Evolutionary conservation across 1,139 yeast genomes (phyloP), one percentile per base, ranked within the genome.

Genomic region (Eremothecium gossypii): DNA sequence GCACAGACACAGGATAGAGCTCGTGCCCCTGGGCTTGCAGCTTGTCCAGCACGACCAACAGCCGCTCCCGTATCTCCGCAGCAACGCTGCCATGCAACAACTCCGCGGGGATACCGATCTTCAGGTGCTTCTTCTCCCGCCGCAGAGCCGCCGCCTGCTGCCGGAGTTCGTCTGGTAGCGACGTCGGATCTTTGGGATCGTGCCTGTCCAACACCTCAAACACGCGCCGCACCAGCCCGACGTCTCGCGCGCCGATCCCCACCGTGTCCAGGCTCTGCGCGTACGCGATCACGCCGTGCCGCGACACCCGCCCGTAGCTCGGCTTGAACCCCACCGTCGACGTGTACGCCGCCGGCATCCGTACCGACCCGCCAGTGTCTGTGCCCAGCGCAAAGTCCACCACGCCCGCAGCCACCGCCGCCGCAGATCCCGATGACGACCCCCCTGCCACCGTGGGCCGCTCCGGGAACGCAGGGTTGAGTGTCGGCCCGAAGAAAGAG

Each of bases 181-280:
- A 74, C 0, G 98, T 89, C 2, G 96, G 95, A 60, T 93, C 99
- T 41, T 77, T 76, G 0, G 61, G 54, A 59, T 93, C 98, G 51
- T 69, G 63, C 33, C 64, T 53, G 57, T 87, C 79, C 41, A 91
- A 55, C 0, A 73, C 68, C 1, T 61, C 47, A 55, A 72, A 89
- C 1, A 81, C 85, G 12, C 61, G 58, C 35, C 62, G 57, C 1
- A 83, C 51, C 0, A 65, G 55, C 0, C 57, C 64, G 4, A 83
- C 50, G 35, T 73, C 67, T 12, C 68, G 69, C 0, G 87, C 68
- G 33, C 89, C 44, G 0, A 93, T 74, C 0, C 99, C 99, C 8
- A 93, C 96, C 0, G 97, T 87, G 59, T 93, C 99, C 41, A 93
- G 68, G 27, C 93, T 81, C 60, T 93, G 97, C 1, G 97, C 96